Evolutionary conservation across 176 grass and related monocot species (phyloP).

Genomic region (Rhynchospora breviuscula): DNA sequence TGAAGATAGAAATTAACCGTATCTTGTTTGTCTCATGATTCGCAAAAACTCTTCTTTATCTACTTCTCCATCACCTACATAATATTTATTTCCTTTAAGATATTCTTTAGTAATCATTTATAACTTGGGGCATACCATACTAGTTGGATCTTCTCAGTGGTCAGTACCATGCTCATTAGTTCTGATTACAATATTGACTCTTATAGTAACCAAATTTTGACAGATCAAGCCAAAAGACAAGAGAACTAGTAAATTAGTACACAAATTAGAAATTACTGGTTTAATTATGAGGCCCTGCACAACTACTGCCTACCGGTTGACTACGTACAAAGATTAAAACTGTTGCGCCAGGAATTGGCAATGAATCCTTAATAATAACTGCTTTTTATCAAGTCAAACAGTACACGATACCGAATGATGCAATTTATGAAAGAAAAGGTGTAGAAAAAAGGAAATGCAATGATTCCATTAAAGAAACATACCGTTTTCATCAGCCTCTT

Average conservation of each 20-base stretch:
- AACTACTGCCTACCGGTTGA: neutral
- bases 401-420: neutral
- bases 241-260: neutral
- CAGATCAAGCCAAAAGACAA: neutral
- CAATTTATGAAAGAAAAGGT: neutral
- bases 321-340: neutral
- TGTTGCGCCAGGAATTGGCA: neutral
- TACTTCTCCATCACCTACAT: slow-evolving; percentile 79
- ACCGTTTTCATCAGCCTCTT: slow-evolving; percentile 57
- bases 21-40: slow-evolving; percentile 72
- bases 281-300: neutral
- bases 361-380: neutral
- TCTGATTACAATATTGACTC: neutral
- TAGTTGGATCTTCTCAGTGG: neutral
- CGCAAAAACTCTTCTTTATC: slow-evolving; percentile 61
- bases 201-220: neutral
- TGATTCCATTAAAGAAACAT: neutral
- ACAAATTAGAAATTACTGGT: neutral
- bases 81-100: neutral
- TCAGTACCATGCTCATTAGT: neutral
- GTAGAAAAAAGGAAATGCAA: neutral
- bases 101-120: neutral
- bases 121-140: neutral
- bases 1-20: slow-evolving; percentile 20
- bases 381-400: neutral